phyloP scores from a whole-genome alignment of 805 yeast genomes.

The Kazachstania bromeliacearum region DNA sequence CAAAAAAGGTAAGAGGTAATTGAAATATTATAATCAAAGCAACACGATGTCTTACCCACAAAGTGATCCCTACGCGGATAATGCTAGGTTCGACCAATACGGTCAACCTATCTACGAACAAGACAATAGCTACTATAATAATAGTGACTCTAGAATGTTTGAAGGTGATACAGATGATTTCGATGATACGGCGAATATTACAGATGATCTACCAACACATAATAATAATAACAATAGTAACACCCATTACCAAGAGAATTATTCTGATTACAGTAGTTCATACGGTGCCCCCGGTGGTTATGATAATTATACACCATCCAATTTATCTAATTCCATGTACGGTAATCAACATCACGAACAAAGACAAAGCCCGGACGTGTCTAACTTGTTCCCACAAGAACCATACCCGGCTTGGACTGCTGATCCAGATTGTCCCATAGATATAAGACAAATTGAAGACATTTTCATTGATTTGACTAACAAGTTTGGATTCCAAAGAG shows the following conservation, averaged over 20 bases:
- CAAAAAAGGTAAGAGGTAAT: no score
- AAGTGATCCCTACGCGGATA: slow-evolving; percentile 18
- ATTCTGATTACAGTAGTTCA: slow-evolving; percentile 56
- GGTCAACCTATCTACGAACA: slow-evolving; percentile 30
- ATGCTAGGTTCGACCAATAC: slow-evolving; percentile 28
- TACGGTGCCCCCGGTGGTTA: slow-evolving; percentile 34
- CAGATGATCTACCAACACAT: no score
- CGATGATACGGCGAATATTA: no score
- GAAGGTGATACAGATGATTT: no score
- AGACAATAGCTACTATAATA: slow-evolving; percentile 21
- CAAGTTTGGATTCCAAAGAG: slow-evolving; percentile 84
- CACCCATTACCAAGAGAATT: slow-evolving; percentile 37
- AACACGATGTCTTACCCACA: slow-evolving; percentile 2
- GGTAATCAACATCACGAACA: neutral
- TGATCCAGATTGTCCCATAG: slow-evolving; percentile 79
- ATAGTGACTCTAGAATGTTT: neutral
- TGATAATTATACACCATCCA: slow-evolving; percentile 53
- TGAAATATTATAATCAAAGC: neutral
- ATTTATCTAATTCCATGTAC: neutral
- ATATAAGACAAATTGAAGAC: slow-evolving; percentile 77
- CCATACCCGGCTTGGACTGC: slow-evolving; percentile 99
- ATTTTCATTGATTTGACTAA: slow-evolving; percentile 74
- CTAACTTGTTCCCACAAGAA: slow-evolving; percentile 52
- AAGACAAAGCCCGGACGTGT: neutral
- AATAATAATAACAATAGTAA: neutral